Evolutionary conservation across 345 rosid genomes (phyloP).

Genomic region (Mangifera indica): DNA sequence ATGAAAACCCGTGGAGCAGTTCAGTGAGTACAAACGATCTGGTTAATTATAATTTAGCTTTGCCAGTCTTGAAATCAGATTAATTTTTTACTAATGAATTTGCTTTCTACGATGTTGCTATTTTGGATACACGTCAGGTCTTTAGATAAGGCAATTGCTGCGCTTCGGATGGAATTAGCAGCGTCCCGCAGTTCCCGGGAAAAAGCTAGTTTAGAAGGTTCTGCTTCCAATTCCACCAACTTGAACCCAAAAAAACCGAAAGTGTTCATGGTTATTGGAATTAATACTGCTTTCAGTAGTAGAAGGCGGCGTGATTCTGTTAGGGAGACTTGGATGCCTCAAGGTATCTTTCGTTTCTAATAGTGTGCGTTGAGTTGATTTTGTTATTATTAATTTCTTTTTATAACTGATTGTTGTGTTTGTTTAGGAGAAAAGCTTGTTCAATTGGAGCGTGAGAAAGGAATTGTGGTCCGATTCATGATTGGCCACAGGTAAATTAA

Average conservation of each 20-base stretch:
- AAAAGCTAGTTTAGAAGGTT: constrained; percentile 33
- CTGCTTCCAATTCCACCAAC: constrained; percentile 27
- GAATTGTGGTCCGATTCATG: constrained; percentile 90
- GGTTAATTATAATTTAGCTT: background rate
- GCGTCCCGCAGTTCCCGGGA: constrained; percentile 58
- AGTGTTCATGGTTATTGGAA: constrained; percentile 86
- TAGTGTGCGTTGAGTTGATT: constrained; percentile 4
- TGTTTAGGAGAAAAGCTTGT: constrained; percentile 73
- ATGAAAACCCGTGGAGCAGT: constrained; percentile 74
- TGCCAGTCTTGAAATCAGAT: background rate
- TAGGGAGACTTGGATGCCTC: constrained; percentile 99
- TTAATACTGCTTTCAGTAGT: constrained; percentile 95
- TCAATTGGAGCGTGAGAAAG: constrained; percentile 80
- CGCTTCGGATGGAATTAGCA: constrained; percentile 69
- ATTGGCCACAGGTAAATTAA: constrained; percentile 84
- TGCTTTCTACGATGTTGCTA: constrained; percentile 13
- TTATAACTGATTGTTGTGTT: constrained; percentile 14
- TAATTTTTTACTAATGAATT: background rate
- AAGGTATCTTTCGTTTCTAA: constrained; percentile 41
- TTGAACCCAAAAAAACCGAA: constrained; percentile 44
- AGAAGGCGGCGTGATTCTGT: constrained; percentile 96
- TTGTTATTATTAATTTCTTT: background rate
- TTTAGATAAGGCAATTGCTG: constrained; percentile 70
- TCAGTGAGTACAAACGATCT: constrained; percentile 51
- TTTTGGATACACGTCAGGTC: constrained; percentile 53